Evolutionary conservation across 2,329 filamentous ascomycete genomes (phyloP), one percentile per base, ranked within the genome.

Genomic region (Alternaria alternata): DNA sequence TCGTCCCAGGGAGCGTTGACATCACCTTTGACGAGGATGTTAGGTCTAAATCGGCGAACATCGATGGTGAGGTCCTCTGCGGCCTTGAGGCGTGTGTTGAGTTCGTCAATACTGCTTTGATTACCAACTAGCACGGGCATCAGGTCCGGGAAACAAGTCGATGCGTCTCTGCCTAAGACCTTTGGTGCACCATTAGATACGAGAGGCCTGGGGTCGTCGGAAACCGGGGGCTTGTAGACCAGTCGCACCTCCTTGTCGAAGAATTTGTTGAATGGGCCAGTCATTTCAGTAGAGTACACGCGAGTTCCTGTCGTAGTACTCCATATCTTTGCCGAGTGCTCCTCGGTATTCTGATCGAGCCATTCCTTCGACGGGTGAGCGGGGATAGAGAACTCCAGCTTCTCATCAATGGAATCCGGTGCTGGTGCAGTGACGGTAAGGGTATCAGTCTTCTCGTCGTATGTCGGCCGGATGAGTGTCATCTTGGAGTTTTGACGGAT

Each of bases 401-500:
- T 73, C 49, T 71, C 67, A 32, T 73, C 66, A 6, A 70, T 69
- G 39, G 57, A 78, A 70, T 53, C 78, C 1, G 79, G 79, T 7
- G 77, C 72, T 18, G 79, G 78, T 3, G 85, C 82, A 12, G 80
- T 81, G 59, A 89, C 81, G 38, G 81, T 75, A 20, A 89, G 80
- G 20, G 80, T 77, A 51, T 82, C 79, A 5, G 77, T 78, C 51
- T 82, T 75, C 3, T 75, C 66, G 61, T 81, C 78, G 57, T 88
- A 79, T 3, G 78, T 76, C 1, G 86, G 87, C 34, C 85, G 82
- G 70, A 90, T 88, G 12, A 89, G 80, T 0, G 88, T 89, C 87
- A 90, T 89, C 39, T 82, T 78, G 4, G 87, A 81, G 60, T 86
- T 84, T 57, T 85, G 80, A 14, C 88, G 86, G 69, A 90, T 89